These are phyloP conservation scores for Kwoniella botswanensis DNA, from an alignment of 768 basidiomycete species.

Conservation along the genomic window DNA sequence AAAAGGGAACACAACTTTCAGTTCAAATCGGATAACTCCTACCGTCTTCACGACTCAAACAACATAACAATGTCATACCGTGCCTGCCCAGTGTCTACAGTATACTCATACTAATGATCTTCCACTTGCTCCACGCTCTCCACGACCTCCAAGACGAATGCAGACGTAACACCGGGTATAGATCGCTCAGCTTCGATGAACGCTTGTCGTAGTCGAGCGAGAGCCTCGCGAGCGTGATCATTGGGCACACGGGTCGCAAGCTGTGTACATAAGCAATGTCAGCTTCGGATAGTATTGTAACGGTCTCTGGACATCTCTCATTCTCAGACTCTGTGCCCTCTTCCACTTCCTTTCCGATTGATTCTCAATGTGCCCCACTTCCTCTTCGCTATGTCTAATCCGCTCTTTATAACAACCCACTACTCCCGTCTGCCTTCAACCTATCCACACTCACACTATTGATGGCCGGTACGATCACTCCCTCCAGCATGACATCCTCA, in stretches of 20 bases:
- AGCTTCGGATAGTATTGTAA: not conserved
- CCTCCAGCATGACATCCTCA: conserved; percentile 80
- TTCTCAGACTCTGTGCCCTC: no score
- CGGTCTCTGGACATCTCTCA: no score
- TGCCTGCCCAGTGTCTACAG: no score
- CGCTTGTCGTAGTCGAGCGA: conserved; percentile 84
- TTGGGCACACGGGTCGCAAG: conserved; percentile 88
- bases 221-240: conserved; percentile 84
- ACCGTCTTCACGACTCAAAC: no score
- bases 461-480: conserved; percentile 93
- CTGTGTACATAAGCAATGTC: not conserved
- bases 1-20: no score
- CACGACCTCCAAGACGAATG: conserved; percentile 81
- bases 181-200: conserved; percentile 94
- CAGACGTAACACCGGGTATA: conserved; percentile 92
- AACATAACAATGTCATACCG: no score
- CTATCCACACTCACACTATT: conserved; percentile 72
- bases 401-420: no score
- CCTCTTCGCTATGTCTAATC: not conserved
- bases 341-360: no score
- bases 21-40: no score
- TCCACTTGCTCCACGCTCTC: conserved; percentile 58
- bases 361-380: no score
- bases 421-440: no score
- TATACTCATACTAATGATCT: conserved; percentile 13